phyloP scores from a whole-genome alignment of 495 filamentous ascomycete genomes.

The Hypoxylon fuscum region DNA sequence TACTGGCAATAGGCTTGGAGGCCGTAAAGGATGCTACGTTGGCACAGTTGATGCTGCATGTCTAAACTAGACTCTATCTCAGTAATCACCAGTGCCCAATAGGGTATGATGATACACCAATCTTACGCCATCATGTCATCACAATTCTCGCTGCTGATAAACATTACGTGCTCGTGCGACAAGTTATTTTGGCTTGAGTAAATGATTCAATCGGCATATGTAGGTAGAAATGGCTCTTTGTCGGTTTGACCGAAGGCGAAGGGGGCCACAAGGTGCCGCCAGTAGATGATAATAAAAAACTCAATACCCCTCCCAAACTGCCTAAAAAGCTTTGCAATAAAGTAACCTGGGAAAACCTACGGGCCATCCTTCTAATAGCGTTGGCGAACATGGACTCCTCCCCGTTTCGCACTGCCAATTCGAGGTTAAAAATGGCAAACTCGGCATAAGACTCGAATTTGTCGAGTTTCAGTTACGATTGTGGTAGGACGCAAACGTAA shows the following conservation, averaged over 20 bases:
- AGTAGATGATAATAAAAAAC: conserved; percentile 35
- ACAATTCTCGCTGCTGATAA: conserved; percentile 27
- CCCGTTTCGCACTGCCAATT: conserved; percentile 21
- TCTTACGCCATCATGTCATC: conserved; percentile 44
- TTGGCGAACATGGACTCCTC: conserved; percentile 5
- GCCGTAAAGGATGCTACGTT: conserved; percentile 35
- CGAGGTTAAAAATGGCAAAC: not conserved
- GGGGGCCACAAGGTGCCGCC: conserved; percentile 11
- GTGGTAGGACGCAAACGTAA: conserved; percentile 10
- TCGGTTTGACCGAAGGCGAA: conserved; percentile 23
- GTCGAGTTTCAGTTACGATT: conserved; percentile 1
- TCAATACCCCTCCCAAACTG: conserved; percentile 36
- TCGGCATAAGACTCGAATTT: not conserved
- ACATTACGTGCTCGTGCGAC: conserved; percentile 39
- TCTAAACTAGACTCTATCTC: conserved; percentile 31
- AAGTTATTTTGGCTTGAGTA: conserved; percentile 12
- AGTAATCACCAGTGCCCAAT: conserved; percentile 11
- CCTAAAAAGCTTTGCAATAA: conserved; percentile 24
- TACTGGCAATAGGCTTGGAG: conserved; percentile 17
- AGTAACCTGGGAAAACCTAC: not conserved
- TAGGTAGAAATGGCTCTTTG: not conserved
- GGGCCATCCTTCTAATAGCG: not conserved
- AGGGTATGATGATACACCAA: conserved; percentile 36
- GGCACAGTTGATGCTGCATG: conserved; percentile 29
- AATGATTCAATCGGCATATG: conserved; percentile 12